phyloP scores from a whole-genome alignment of 495 filamentous ascomycete species.

The Annulohypoxylon stygium region DNA sequence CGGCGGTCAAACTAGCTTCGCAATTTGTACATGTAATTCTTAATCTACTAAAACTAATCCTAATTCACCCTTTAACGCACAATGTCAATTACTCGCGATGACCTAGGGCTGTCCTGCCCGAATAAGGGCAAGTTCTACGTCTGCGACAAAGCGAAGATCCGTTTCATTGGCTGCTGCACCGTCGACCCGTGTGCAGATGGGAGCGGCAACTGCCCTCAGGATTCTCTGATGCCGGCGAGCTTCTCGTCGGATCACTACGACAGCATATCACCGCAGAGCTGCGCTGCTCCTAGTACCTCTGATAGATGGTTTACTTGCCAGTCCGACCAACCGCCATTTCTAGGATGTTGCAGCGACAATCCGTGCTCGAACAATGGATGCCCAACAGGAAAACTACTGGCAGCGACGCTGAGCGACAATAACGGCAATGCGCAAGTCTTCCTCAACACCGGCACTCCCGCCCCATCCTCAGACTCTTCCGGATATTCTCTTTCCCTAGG shows the following conservation, averaged over 20 bases:
- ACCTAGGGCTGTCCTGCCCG: slow-evolving; percentile 45
- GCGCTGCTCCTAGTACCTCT: slow-evolving; percentile 32
- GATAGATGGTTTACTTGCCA: slow-evolving; percentile 42
- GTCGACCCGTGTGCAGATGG: slow-evolving; percentile 46
- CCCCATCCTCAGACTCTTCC: slow-evolving; percentile 18
- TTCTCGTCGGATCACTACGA: slow-evolving; percentile 43
- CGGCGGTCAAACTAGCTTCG: slow-evolving; percentile 4
- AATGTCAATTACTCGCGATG: slow-evolving; percentile 28
- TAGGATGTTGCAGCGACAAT: slow-evolving; percentile 41
- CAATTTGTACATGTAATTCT: slow-evolving; percentile 16
- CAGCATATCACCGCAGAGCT: slow-evolving; percentile 35
- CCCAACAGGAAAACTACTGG: slow-evolving; percentile 37
- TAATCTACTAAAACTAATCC: slow-evolving; percentile 10
- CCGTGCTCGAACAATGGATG: slow-evolving; percentile 41
- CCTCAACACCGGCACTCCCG: slow-evolving; percentile 6
- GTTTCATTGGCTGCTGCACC: slow-evolving; percentile 45
- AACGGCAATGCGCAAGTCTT: slow-evolving; percentile 32
- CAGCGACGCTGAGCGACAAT: slow-evolving; percentile 38
- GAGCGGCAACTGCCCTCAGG: slow-evolving; percentile 37
- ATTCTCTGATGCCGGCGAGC: slow-evolving; percentile 23
- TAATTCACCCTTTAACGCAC: slow-evolving; percentile 5
- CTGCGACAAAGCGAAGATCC: slow-evolving; percentile 34
- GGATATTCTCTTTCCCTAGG: slow-evolving; percentile 27
- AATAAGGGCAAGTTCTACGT: slow-evolving; percentile 42
- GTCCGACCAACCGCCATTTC: slow-evolving; percentile 38